Conservation (phyloP, 805 yeast species). For the Pichia nakasei region DNA sequence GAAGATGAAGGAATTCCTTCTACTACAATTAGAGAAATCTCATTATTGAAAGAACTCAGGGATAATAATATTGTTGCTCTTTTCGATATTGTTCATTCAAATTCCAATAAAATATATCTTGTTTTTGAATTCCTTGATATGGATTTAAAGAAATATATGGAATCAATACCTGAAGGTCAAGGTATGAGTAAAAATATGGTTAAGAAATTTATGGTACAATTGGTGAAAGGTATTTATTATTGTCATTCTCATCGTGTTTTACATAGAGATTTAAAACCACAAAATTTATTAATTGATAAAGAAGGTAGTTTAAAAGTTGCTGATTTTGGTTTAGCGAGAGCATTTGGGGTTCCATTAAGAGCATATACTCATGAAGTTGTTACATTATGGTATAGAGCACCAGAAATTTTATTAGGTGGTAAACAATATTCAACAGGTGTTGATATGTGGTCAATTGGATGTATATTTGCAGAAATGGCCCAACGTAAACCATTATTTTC, state of each 20-base stretch:
- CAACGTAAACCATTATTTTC: conserved; percentile 92
- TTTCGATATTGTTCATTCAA: conserved; percentile 92
- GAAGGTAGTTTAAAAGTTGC: conserved; percentile 89
- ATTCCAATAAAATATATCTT: conserved; percentile 81
- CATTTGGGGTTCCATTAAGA: conserved; percentile 93
- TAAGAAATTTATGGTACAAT: conserved; percentile 85
- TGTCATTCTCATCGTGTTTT: conserved; percentile 92
- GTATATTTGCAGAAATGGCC: conserved; percentile 97
- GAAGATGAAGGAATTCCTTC: conserved; percentile 99
- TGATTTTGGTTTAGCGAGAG: conserved; percentile 93
- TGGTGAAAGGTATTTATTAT: conserved; percentile 82
- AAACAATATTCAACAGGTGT: conserved; percentile 97
- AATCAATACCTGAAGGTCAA: conserved; percentile 81
- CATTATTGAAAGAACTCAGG: conserved; percentile 84
- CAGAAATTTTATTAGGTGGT: conserved; percentile 92
- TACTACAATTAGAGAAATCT: conserved; percentile 94
- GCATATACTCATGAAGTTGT: conserved; percentile 98
- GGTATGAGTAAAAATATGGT: conserved; percentile 87
- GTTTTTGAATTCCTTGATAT: conserved; percentile 92
- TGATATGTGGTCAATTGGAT: conserved; percentile 98
- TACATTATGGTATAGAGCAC: conserved; percentile 95
- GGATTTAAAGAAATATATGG: conserved; percentile 96
- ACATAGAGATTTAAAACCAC: conserved; percentile 95
- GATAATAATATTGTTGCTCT: conserved; percentile 90
- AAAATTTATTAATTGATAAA: conserved; percentile 86